These are phyloP conservation scores for Pinus tabuliformis DNA, from an alignment of 75 land plant genomes.

Conservation along the genomic window DNA sequence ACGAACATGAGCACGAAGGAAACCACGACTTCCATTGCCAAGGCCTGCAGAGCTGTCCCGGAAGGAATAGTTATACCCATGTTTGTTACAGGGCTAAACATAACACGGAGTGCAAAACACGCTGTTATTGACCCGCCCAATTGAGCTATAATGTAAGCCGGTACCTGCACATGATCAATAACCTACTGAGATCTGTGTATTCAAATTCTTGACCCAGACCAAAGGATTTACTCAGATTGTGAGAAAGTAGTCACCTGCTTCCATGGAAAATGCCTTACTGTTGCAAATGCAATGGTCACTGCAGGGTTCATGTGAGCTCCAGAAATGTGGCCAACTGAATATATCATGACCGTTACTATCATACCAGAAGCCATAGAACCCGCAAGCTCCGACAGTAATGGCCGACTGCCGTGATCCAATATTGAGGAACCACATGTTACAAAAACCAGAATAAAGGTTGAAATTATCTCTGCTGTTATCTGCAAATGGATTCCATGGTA, in stretches of 20 bases:
- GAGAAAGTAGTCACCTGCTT: constrained; percentile 32
- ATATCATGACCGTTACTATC: constrained; percentile 61
- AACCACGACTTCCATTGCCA: constrained; percentile 67
- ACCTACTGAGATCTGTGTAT: no score
- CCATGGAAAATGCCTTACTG: constrained; percentile 45
- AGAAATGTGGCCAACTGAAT: constrained; percentile 86
- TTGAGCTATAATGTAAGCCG: constrained; percentile 73
- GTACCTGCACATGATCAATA: constrained; percentile 45
- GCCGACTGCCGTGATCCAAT: constrained; percentile 32
- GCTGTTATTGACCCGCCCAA: constrained; percentile 51
- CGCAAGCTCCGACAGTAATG: constrained; percentile 45
- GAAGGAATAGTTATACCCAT: constrained; percentile 68
- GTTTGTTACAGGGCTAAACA: constrained; percentile 43
- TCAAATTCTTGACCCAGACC: no score
- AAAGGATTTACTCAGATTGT: no score
- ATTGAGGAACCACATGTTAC: constrained; percentile 70
- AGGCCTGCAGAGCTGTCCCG: constrained; percentile 56
- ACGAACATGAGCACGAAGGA: constrained; percentile 86
- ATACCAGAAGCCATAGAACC: constrained; percentile 57
- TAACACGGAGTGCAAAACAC: constrained; percentile 37
- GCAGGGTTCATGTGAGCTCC: constrained; percentile 92
- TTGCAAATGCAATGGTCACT: constrained; percentile 80
- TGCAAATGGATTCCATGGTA: constrained; percentile 8
- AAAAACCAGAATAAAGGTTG: constrained; percentile 73
- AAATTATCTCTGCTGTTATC: constrained; percentile 69